Base-by-base conservation (phyloP, 192 early-diverging fungal species). In the Entomortierella beljakovae region DNA sequence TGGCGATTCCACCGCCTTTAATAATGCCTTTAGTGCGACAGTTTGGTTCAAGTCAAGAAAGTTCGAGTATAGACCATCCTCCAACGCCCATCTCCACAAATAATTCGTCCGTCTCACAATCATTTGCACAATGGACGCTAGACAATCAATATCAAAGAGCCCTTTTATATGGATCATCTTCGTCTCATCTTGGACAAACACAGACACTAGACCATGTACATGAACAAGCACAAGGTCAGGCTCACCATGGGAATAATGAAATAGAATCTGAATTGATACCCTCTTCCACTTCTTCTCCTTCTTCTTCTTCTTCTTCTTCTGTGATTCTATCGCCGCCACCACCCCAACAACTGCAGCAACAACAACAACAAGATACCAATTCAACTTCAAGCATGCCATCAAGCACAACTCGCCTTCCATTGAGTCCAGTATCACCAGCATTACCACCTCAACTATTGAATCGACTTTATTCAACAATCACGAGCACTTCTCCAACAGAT, bases 1-100 rank as follows among this genome's bases (percentile, higher is more conserved):
- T 77, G 3, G 73, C 73, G 4, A 68, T 77, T 18, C 73, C 73
- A 0, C 73, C 73, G 23, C 66, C 73, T 1, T 31, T 77, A 15
- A 48, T 77, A 9, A 15, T 59, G 18, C 72, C 72, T 4, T 50
- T 77, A 6, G 42, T 55, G 6, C 73, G 34, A 11, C 73, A 77
- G 26, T 43, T 68, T 43, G 66, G 31, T 55, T 64, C 66, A 4
- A 51, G 31, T 26, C 40, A 51, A 11, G 42, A 46, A 7, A 66
- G 49, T 43, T 25, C 34, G 28, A 64, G 55, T 29, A 49, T 34
- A 31, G 57, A 66, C 40, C 65, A 68, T 40, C 61, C 69, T 15
- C 61, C 65, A 0, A 77, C 74, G 28, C 75, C 75, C 0, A 10
- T 31, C 8, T 65, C 66, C 22, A 60, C 64, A 11, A 76, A 28